Conservation (phyloP, 2,329 filamentous ascomycete genomes). For the Pseudogymnoascus sp. region DNA sequence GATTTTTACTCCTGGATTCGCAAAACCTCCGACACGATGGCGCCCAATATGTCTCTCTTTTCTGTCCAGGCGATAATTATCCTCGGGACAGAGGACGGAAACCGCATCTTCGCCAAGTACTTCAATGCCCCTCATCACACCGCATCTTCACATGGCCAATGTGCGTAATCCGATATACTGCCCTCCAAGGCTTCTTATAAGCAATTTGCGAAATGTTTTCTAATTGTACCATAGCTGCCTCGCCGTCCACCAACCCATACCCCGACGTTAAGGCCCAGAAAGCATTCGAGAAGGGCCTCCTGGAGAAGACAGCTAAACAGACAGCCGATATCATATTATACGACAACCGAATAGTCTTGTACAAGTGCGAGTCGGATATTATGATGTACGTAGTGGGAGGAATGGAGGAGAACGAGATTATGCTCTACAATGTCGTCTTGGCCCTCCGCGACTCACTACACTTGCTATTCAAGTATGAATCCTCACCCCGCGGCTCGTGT, state of each 20-base stretch:
- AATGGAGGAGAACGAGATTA: constrained; percentile 90
- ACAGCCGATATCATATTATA: constrained; percentile 94
- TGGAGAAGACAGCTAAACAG: constrained; percentile 95
- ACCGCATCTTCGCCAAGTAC: constrained; percentile 91
- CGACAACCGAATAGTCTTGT: constrained; percentile 91
- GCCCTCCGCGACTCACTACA: constrained; percentile 86
- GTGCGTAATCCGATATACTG: constrained; percentile 5
- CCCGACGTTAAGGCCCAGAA: constrained; percentile 88
- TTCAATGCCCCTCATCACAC: constrained; percentile 61
- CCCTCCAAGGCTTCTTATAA: not conserved
- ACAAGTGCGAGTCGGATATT: constrained; percentile 96
- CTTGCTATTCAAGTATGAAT: constrained; percentile 76
- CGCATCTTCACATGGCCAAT: constrained; percentile 24
- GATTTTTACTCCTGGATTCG: not conserved
- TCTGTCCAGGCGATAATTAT: constrained; percentile 71
- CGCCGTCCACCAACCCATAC: constrained; percentile 63
- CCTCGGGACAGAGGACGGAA: constrained; percentile 78
- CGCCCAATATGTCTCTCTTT: constrained; percentile 67
- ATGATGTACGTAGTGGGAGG: constrained; percentile 92
- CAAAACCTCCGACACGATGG: constrained; percentile 41
- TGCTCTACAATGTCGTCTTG: constrained; percentile 89
- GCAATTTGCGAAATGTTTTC: constrained; percentile 10
- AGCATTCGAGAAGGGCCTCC: constrained; percentile 88
- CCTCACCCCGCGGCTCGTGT: not conserved
- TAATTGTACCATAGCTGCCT: constrained; percentile 29